phyloP scores from a whole-genome alignment of 352 stramenopile genomes.

The Phytophthora agathidicida region DNA sequence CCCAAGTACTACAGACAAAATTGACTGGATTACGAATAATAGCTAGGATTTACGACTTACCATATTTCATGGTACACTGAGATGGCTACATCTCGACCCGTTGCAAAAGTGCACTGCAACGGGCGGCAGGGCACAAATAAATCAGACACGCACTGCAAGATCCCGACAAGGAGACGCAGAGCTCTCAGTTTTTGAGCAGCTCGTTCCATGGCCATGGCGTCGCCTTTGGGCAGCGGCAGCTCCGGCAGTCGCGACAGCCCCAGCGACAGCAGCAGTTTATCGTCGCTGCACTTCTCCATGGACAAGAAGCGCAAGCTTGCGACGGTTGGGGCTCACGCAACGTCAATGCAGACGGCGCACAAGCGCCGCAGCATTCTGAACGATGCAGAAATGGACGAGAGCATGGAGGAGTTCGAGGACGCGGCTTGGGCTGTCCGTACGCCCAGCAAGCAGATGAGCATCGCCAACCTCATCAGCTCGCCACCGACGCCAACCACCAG shows the following conservation, averaged over 20 bases:
- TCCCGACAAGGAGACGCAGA: slow-evolving; percentile 29
- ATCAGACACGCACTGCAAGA: slow-evolving; percentile 39
- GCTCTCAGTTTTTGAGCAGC: not conserved
- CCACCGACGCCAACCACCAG: slow-evolving; percentile 34
- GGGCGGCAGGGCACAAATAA: slow-evolving; percentile 21
- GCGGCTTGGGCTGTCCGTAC: slow-evolving; percentile 1
- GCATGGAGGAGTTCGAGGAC: slow-evolving; percentile 28
- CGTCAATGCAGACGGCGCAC: slow-evolving; percentile 6
- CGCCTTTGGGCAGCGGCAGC: slow-evolving; percentile 25
- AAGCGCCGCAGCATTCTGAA: slow-evolving; percentile 37
- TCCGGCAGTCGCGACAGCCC: slow-evolving; percentile 15
- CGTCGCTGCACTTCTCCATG: slow-evolving; percentile 17
- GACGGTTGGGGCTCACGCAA: slow-evolving; percentile 6
- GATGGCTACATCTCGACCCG: slow-evolving; percentile 25
- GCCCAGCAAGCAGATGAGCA: slow-evolving; percentile 41
- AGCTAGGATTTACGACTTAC: too few relatives aligned
- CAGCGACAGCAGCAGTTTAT: slow-evolving; percentile 19
- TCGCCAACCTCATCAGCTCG: slow-evolving; percentile 46
- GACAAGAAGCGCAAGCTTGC: slow-evolving; percentile 38
- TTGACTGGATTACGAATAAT: too few relatives aligned
- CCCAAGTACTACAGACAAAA: too few relatives aligned
- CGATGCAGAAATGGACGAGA: slow-evolving; percentile 16
- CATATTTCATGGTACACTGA: slow-evolving; percentile 19
- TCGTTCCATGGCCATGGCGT: slow-evolving; percentile 30
- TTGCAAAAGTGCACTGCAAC: slow-evolving; percentile 3